phyloP scores from a whole-genome alignment of 2,329 filamentous ascomycete genomes.

The Aspergillus tanneri region DNA sequence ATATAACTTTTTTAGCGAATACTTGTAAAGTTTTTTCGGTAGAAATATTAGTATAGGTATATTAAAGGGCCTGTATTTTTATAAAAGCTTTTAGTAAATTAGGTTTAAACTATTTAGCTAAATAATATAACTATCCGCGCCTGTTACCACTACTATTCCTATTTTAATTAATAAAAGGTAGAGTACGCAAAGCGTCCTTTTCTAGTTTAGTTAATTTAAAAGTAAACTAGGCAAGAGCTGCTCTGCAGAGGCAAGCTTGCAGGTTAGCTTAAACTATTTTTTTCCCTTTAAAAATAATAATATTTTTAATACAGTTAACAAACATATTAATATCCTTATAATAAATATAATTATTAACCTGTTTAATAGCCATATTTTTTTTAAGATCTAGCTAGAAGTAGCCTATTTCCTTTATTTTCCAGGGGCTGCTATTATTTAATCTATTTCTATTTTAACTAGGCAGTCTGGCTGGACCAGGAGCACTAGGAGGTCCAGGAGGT shows the following conservation, averaged over 20 bases:
- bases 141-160: too few species aligned
- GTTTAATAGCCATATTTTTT: not conserved
- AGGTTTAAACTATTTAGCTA: not conserved
- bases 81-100: not conserved
- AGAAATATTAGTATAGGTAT: not conserved
- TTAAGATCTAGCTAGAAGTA: not conserved
- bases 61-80: not conserved
- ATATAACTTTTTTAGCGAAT: not conserved
- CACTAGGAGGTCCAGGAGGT: not conserved
- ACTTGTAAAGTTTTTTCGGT: not conserved
- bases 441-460: not conserved
- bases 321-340: not conserved
- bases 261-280: not conserved
- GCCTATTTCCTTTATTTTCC: not conserved
- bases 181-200: not conserved
- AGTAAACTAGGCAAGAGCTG: not conserved
- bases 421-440: not conserved
- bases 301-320: not conserved
- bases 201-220: not conserved
- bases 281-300: not conserved
- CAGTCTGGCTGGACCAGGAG: not conserved
- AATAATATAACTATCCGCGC: not conserved
- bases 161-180: not conserved
- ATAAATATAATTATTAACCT: not conserved
- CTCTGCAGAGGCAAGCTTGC: not conserved